Base-by-base conservation (phyloP, 2,329 filamentous ascomycete genomes). In the Talaromyces sp. region DNA sequence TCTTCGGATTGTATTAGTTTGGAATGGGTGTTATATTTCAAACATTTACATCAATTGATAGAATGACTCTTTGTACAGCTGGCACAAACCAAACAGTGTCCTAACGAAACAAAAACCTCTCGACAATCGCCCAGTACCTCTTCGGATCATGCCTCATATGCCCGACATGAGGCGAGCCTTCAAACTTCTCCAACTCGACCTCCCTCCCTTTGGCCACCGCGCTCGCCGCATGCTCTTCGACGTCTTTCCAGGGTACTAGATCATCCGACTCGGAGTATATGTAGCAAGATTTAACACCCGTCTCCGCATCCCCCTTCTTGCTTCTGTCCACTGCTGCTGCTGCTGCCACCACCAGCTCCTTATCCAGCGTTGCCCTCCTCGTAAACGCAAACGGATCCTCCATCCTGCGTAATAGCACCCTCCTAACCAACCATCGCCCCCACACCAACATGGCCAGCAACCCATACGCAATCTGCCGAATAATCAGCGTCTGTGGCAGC, bases 211-310 rank as follows among this genome's bases (percentile, higher is more conserved):
- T 70, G 2, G 64, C 55, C 59, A 70, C 71, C 27, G 76, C 70
- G 13, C 71, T 63, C 9, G 54, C 58, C 1, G 73, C 72, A 69
- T 78, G 75, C 35, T 64, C 67, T 63, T 77, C 75, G 8, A 77
- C 72, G 63, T 76, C 71, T 49, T 63, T 63, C 64, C 66, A 73
- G 17, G 68, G 52, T 13, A 77, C 70, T 63, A 78, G 62, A 14
- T 73, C 70, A 67, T 78, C 76, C 17, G 64, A 54, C 46, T 76
- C 72, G 2, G 75, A 77, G 58, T 77, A 78, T 0, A 78, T 69
- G 65, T 78, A 78, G 60, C 72, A 76, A 1, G 24, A 14, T 13
- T 26, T 35, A 21, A 46, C 24, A 24, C 10, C 43, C 6, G n/a
- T 7, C 1, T 24, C 19, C 7, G 24, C 19, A 31, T 59, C 17